These are phyloP conservation scores for Hanseniaspora vineae DNA, from an alignment of 805 yeast species.

Conservation along the genomic window DNA sequence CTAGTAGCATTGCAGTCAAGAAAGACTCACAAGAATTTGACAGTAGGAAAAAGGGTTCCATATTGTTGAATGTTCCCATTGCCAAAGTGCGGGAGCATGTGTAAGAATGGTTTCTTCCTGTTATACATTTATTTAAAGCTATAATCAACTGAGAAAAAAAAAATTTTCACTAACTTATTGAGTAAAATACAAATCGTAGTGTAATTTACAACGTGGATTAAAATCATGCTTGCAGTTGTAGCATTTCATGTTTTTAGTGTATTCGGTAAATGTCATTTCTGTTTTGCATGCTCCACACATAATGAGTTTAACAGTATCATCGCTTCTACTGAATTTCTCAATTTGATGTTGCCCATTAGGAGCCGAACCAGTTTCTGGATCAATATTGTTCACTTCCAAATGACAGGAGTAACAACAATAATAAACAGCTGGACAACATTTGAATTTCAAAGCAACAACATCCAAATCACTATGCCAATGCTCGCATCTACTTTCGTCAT, in stretches of 20 bases:
- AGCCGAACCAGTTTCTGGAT: no score
- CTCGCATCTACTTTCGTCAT: slow-evolving; percentile 17
- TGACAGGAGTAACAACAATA: slow-evolving; percentile 23
- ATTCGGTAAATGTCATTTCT: slow-evolving; percentile 18
- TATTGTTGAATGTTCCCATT: slow-evolving; percentile 19
- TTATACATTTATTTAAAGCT: not conserved
- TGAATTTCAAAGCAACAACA: slow-evolving; percentile 20
- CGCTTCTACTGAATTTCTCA: slow-evolving; percentile 7
- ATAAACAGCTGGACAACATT: slow-evolving; percentile 17
- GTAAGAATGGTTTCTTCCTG: not conserved
- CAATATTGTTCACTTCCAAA: not conserved
- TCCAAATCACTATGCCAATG: slow-evolving; percentile 23
- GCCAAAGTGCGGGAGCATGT: slow-evolving; percentile 14
- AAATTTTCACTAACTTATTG: not conserved
- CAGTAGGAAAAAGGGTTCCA: slow-evolving; percentile 9
- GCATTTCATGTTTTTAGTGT: slow-evolving; percentile 11
- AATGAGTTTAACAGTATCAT: slow-evolving; percentile 9
- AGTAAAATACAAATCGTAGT: slow-evolving; percentile 19
- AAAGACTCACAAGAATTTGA: slow-evolving; percentile 2
- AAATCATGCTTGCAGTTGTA: slow-evolving; percentile 14
- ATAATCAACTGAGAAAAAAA: not conserved
- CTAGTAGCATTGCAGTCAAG: not conserved
- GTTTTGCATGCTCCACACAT: slow-evolving; percentile 21
- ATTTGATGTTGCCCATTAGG: slow-evolving; percentile 7
- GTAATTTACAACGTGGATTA: slow-evolving; percentile 22